These are phyloP conservation scores for Aspergillus hiratsukae DNA, from an alignment of 2,329 filamentous ascomycete genomes.

Conservation along the genomic window DNA sequence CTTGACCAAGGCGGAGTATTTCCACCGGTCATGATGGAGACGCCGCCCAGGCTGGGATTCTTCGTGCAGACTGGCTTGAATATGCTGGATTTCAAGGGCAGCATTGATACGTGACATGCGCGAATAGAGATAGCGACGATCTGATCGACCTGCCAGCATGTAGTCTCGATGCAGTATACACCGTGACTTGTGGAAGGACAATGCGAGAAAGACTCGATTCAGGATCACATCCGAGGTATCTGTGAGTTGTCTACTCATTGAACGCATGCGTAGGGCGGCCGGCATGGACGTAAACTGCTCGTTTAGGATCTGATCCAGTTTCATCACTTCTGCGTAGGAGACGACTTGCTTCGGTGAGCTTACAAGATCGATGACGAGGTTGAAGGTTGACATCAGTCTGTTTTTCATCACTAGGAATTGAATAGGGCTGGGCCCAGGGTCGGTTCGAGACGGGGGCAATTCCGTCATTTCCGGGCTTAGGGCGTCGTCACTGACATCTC, in stretches of 20 bases:
- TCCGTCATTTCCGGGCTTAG: conserved; percentile 31
- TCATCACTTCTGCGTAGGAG: conserved; percentile 14
- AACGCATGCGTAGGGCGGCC: conserved; percentile 8
- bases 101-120: conserved; percentile 43
- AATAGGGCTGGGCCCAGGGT: conserved; percentile 20
- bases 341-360: conserved; percentile 6
- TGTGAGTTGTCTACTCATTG: conserved; percentile 5
- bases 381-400: background rate
- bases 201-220: background rate
- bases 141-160: conserved; percentile 26
- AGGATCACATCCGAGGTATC: background rate
- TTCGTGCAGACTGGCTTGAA: conserved; percentile 41
- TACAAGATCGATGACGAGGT: conserved; percentile 10
- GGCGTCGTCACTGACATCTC: conserved; percentile 40
- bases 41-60: conserved; percentile 34
- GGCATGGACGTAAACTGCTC: conserved; percentile 14
- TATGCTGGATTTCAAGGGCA: conserved; percentile 40
- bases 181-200: conserved; percentile 4
- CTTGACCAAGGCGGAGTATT: too few species aligned
- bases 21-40: too few species aligned
- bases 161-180: conserved; percentile 6
- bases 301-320: conserved; percentile 18
- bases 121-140: conserved; percentile 38
- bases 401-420: conserved; percentile 9
- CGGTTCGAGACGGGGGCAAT: conserved; percentile 25